phyloP scores from a whole-genome alignment of 768 basidiomycete genomes.

The Sarcodon aspratus region DNA sequence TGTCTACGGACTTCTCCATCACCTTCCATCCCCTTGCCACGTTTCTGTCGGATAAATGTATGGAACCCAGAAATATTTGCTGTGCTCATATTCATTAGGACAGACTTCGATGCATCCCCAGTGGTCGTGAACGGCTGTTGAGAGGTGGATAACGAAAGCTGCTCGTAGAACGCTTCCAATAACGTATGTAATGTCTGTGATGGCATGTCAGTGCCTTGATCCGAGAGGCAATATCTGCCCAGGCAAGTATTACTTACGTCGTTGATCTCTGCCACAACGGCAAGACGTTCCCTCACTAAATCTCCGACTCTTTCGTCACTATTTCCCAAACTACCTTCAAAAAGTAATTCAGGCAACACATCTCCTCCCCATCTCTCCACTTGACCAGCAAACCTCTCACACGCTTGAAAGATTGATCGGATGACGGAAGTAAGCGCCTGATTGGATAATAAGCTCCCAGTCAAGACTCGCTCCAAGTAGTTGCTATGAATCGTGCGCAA shows the following conservation, averaged over 20 bases:
- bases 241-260: conserved; percentile 35
- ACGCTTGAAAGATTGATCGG: conserved; percentile 67
- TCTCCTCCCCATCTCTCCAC: conserved; percentile 92
- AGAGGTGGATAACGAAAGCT: conserved; percentile 64
- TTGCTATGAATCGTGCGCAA: conserved; percentile 72
- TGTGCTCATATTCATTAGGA: conserved; percentile 45
- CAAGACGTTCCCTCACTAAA: conserved; percentile 61
- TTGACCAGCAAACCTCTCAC: conserved; percentile 79
- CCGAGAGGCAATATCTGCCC: not conserved
- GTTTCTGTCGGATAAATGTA: conserved; percentile 42
- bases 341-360: conserved; percentile 71
- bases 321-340: conserved; percentile 59
- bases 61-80: conserved; percentile 29
- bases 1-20: conserved; percentile 67
- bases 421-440: conserved; percentile 47
- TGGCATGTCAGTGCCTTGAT: not conserved
- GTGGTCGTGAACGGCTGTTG: conserved; percentile 55
- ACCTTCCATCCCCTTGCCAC: conserved; percentile 39
- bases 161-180: conserved; percentile 71
- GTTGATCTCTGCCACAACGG: conserved; percentile 64
- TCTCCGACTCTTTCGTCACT: conserved; percentile 48
- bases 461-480: conserved; percentile 69
- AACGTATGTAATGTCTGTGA: conserved; percentile 53
- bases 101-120: conserved; percentile 65
- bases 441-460: conserved; percentile 71